These are phyloP conservation scores for Aspergillus hortae DNA, from an alignment of 2,329 filamentous ascomycete species.

Conservation along the genomic window DNA sequence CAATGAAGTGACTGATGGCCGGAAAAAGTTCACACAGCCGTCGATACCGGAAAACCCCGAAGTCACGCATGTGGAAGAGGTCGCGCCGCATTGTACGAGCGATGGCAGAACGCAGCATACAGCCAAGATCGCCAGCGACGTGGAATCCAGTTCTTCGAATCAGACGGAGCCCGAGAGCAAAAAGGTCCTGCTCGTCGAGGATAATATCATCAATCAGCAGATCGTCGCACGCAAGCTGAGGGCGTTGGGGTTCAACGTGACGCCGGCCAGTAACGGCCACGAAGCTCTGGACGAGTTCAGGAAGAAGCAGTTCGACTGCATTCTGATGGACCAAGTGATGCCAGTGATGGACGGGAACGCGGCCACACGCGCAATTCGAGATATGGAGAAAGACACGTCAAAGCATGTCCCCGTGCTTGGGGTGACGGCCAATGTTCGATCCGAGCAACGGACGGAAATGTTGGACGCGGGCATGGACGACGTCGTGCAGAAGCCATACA, in stretches of 20 bases:
- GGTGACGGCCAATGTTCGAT: constrained; percentile 69
- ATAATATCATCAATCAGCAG: constrained; percentile 43
- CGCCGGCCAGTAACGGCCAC: constrained; percentile 36
- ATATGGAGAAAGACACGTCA: constrained; percentile 54
- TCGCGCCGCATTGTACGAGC: background rate
- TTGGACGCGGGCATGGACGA: constrained; percentile 72
- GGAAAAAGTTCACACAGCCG: constrained; percentile 8
- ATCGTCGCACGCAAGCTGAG: constrained; percentile 36
- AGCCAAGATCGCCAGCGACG: constrained; percentile 2
- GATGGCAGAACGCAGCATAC: constrained; percentile 13
- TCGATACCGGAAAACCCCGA: constrained; percentile 13
- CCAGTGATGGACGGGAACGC: constrained; percentile 78
- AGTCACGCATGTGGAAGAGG: constrained; percentile 11
- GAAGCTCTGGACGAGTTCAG: constrained; percentile 43
- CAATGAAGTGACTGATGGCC: constrained; percentile 14
- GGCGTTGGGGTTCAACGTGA: constrained; percentile 32
- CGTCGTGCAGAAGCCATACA: constrained; percentile 76
- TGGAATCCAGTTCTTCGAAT: background rate
- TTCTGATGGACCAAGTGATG: constrained; percentile 82
- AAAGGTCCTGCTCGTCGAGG: constrained; percentile 41
- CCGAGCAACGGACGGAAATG: constrained; percentile 69
- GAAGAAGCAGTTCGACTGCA: constrained; percentile 51
- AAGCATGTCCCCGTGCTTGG: constrained; percentile 31
- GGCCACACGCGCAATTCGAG: constrained; percentile 66
- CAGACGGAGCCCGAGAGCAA: background rate